Evolutionary conservation across 129 eudicot species (phyloP).

Genomic region (Rutidosis leptorrhynchoides): DNA sequence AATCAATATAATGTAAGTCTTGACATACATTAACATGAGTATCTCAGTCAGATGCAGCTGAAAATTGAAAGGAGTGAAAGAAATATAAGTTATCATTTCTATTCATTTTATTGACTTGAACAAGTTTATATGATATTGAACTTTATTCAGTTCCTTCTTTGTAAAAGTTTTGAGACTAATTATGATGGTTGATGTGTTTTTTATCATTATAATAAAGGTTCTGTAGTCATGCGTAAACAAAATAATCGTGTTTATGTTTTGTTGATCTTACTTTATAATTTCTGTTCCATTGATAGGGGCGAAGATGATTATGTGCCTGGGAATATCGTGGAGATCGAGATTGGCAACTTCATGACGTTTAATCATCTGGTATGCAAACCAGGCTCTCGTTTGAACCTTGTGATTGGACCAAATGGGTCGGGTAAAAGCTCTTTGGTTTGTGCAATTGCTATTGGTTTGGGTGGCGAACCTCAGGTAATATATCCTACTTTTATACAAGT

Average conservation of each 20-base stretch:
- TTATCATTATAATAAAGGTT: neutral
- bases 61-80: neutral
- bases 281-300: conserved; percentile 47
- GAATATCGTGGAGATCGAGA: conserved; percentile 75
- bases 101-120: neutral
- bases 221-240: conserved; percentile 6
- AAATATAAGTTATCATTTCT: too few species aligned
- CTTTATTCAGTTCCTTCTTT: neutral
- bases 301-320: conserved; percentile 86
- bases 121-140: neutral
- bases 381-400: conserved; percentile 88
- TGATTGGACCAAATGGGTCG: conserved; percentile 93
- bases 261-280: neutral
- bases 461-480: conserved; percentile 95
- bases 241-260: neutral
- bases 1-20: neutral
- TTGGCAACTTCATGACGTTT: conserved; percentile 84
- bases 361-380: conserved; percentile 65
- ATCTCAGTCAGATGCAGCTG: neutral
- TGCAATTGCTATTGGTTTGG: conserved; percentile 94
- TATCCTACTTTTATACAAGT: neutral
- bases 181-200: neutral
- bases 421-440: conserved; percentile 95
- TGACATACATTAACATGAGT: neutral
- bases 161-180: neutral